Evolutionary conservation across 2,329 filamentous ascomycete species (phyloP).

Genomic region (Penicillium nordicum): DNA sequence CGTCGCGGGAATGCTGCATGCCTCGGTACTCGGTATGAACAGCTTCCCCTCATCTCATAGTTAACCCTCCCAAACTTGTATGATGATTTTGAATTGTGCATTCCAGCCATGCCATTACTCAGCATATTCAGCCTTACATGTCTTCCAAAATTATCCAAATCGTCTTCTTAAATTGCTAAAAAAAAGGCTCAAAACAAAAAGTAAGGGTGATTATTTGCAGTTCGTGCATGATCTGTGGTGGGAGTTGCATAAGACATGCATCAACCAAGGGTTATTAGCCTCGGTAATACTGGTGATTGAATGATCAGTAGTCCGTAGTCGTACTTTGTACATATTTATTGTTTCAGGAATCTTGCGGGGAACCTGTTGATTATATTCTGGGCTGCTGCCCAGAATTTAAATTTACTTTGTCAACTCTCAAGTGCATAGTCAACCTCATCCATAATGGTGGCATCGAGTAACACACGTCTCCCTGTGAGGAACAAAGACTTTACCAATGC

Average conservation of each 20-base stretch:
- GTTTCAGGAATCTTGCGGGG: neutral
- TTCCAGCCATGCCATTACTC: neutral
- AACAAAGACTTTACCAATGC: slow-evolving; percentile 53
- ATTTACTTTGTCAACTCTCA: neutral
- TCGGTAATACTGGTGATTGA: neutral
- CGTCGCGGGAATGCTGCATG: no score
- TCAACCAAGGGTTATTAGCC: neutral
- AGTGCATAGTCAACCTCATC: neutral
- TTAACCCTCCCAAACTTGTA: neutral
- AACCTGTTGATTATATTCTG: neutral
- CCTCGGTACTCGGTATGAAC: neutral
- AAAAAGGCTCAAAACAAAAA: no score
- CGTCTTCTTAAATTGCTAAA: neutral
- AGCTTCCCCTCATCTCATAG: slow-evolving; percentile 14
- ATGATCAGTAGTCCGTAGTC: neutral
- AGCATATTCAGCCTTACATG: neutral
- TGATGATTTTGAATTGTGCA: neutral
- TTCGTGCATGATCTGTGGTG: neutral
- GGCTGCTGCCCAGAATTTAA: neutral
- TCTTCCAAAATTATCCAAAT: neutral
- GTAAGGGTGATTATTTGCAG: no score
- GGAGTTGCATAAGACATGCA: neutral
- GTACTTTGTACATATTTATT: neutral
- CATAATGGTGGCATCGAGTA: slow-evolving; percentile 8
- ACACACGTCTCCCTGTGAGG: slow-evolving; percentile 26